A percentile compares a stretch with the other conserved stretches of the same genome.
phyloP scores from a whole-genome alignment of 805 yeast genomes.

The Starmerella bombicola region DNA sequence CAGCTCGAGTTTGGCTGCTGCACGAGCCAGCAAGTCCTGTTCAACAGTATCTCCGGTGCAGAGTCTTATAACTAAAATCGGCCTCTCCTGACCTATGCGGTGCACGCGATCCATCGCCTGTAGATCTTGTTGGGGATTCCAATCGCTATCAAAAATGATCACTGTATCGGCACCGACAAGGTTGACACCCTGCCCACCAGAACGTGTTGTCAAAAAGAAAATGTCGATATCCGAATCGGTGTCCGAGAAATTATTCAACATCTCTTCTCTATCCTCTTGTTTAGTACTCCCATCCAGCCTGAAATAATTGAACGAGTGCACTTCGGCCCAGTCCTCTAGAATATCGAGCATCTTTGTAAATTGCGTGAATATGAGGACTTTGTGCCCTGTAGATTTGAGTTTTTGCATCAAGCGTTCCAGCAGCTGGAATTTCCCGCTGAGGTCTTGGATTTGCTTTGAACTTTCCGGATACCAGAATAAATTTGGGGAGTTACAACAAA shows the following conservation, averaged over 20 bases:
- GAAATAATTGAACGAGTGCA: slow-evolving; percentile 36
- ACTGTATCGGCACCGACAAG: slow-evolving; percentile 82
- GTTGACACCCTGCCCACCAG: slow-evolving; percentile 91
- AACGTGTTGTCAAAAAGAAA: slow-evolving; percentile 75
- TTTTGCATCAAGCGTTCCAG: slow-evolving; percentile 49
- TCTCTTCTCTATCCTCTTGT: slow-evolving; percentile 52
- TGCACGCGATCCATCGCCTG: slow-evolving; percentile 96
- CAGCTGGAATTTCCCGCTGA: slow-evolving; percentile 63
- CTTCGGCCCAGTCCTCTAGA: slow-evolving; percentile 57
- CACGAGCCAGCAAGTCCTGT: slow-evolving; percentile 64
- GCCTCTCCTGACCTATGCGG: slow-evolving; percentile 78
- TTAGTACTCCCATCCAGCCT: slow-evolving; percentile 67
- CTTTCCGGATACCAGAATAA: slow-evolving; percentile 68
- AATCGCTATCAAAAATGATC: slow-evolving; percentile 78
- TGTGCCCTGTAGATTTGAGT: slow-evolving; percentile 44
- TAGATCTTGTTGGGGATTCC: slow-evolving; percentile 94
- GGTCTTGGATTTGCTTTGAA: slow-evolving; percentile 30
- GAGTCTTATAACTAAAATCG: slow-evolving; percentile 70
- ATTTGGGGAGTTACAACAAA: slow-evolving; percentile 77
- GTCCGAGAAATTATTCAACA: slow-evolving; percentile 43
- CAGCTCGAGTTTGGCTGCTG: slow-evolving; percentile 65
- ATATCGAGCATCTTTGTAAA: slow-evolving; percentile 75
- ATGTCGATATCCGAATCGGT: slow-evolving; percentile 32
- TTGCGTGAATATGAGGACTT: slow-evolving; percentile 73
- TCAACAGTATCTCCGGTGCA: slow-evolving; percentile 71